Base-by-base conservation (phyloP, 768 basidiomycete genomes). In the Leccinum rimulosum region DNA sequence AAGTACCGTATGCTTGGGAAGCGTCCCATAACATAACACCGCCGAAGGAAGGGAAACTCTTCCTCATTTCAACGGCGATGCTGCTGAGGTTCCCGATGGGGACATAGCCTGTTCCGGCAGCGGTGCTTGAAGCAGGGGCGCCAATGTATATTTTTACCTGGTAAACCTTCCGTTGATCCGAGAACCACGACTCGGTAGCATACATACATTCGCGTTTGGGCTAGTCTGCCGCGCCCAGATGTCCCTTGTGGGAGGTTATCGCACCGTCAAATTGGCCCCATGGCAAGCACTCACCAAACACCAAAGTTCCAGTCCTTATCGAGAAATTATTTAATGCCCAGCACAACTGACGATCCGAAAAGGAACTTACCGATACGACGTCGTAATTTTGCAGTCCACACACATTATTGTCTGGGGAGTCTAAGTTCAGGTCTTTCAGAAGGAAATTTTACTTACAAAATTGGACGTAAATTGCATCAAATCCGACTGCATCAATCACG, bases 391-490 rank as follows among this genome's bases (percentile, higher is more conserved):
- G 72, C 54, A 79, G 62, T 12, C 76, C 77, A 53, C 80, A 80
- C 3, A 57, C 62, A 64, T 80, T 80, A 64, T 82, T 77, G 61
- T 81, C 79, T 79, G 30, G 14, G 43, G 12, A 31, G 27, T 25
- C 57, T 28, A 48, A 43, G 43, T 22, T 6, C 6, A 22, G 57
- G 17, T 14, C 8, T 45, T 43, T 4, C 19, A 28, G 30, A 56
- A 53, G 27, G 52, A 48, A 25, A 19, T 31, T 28, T 36, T 31
- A 40, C 59, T 57, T 35, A 61, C 82, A 84, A 69, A 89, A 87
- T 68, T 88, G 88, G 36, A 89, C 87, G 66, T 88, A 89, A 59
- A 91, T 74, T 2, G 86, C 87, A 72, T 91, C 89, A 62, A 90
- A 91, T 5, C 69, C 78, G 11, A 82, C 87, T 1, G 77, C 65